A percentile compares a stretch with the other conserved stretches of the same genome.
These are phyloP conservation scores for Blastobotrys niveus DNA, from an alignment of 1,139 yeast genomes.

Conservation along the genomic window DNA sequence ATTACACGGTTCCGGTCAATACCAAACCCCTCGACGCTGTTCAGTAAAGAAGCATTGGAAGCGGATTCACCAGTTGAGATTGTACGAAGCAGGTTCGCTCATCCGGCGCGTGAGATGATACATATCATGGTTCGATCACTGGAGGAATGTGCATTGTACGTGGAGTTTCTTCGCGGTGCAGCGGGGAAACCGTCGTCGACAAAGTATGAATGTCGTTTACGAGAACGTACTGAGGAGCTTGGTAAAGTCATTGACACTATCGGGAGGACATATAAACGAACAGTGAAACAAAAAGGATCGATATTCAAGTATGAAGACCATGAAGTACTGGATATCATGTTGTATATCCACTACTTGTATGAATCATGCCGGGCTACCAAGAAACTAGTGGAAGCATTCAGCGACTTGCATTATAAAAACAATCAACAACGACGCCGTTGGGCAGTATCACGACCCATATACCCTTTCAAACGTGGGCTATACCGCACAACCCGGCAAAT, in stretches of 20 bases:
- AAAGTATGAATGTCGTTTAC: not conserved
- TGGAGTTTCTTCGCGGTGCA: conserved; percentile 10
- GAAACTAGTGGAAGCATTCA: conserved; percentile 2
- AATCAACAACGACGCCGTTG: conserved; percentile 25
- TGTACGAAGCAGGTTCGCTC: conserved; percentile 2
- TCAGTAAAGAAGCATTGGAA: conserved; percentile 9
- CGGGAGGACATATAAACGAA: conserved; percentile 14
- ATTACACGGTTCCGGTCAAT: conserved; percentile 40
- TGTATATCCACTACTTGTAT: conserved; percentile 22
- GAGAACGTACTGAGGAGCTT: too few species aligned
- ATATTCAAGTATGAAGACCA: conserved; percentile 10
- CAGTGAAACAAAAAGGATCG: conserved; percentile 11
- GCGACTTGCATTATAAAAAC: not conserved
- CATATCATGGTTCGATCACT: conserved; percentile 5
- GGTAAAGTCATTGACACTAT: conserved; percentile 14
- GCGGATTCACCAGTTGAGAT: conserved; percentile 1
- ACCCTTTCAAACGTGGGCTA: conserved; percentile 40
- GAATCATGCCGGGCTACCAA: conserved; percentile 21
- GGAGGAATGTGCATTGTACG: conserved; percentile 4
- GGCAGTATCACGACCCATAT: conserved; percentile 36
- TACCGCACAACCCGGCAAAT: conserved; percentile 40
- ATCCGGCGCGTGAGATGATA: conserved; percentile 3
- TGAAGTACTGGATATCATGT: conserved; percentile 20
- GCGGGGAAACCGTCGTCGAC: not conserved
- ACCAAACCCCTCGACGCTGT: conserved; percentile 33